These are phyloP conservation scores for Ceratocystis cacaofunesta DNA, from an alignment of 2,329 filamentous ascomycete genomes.

Conservation along the genomic window DNA sequence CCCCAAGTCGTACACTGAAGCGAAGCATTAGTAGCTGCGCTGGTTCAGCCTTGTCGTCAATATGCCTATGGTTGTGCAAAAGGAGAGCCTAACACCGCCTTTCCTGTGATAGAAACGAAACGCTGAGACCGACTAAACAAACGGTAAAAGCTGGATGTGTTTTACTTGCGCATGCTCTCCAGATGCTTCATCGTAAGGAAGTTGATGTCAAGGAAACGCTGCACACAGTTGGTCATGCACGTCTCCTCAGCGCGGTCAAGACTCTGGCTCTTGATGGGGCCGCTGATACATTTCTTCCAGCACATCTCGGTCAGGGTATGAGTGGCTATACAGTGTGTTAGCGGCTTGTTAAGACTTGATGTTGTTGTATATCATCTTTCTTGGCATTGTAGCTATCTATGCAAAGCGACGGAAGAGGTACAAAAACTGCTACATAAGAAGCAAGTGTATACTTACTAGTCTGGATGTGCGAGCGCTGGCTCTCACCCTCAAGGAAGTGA, in stretches of 20 bases:
- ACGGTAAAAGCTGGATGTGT: background rate
- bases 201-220: constrained; percentile 84
- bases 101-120: background rate
- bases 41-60: background rate
- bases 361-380: no score
- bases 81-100: no score
- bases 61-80: background rate
- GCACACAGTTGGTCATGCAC: constrained; percentile 85
- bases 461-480: constrained; percentile 60
- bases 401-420: no score
- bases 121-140: background rate
- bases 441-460: constrained; percentile 34
- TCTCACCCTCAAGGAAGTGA: constrained; percentile 70
- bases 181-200: constrained; percentile 73
- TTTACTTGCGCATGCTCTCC: constrained; percentile 38
- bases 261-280: constrained; percentile 52
- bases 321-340: constrained; percentile 28
- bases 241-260: constrained; percentile 65
- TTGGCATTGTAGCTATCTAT: no score
- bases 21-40: background rate
- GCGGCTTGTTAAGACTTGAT: background rate
- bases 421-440: background rate
- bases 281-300: constrained; percentile 86
- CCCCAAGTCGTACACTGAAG: background rate
- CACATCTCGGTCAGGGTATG: constrained; percentile 56